Evolutionary conservation across 345 rosid genomes (phyloP), one percentile per base, ranked within the genome.

Genomic region (Arabis hirsuta): DNA sequence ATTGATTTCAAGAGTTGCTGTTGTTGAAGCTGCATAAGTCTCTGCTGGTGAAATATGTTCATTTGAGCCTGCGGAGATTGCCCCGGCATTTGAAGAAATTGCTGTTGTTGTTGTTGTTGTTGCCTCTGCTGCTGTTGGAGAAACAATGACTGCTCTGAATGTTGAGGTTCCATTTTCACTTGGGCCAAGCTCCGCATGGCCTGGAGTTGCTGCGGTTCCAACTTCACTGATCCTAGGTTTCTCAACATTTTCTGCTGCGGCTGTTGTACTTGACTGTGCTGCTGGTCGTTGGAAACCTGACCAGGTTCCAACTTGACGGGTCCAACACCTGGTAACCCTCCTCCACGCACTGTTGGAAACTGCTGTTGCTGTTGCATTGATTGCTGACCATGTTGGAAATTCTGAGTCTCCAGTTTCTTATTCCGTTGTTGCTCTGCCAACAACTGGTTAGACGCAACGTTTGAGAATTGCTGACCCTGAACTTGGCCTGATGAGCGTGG

Each of bases 61-160:
- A 96, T 78, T 38, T 86, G 98, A 6, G 90, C 88, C 55, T 87
- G 98, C 7, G 95, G 82, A 73, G 97, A 77, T 76, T 88, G 98
- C 79, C 99, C 84, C 3, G 95, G 81, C 91, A 96, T 81, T 47
- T 86, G 89, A 73, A 90, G 85, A 57, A 88, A 80, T 41, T 92
- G 98, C 57, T 84, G 91, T n/a, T 87, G 93, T 12, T 84, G 94
- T 11, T 83, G n/a, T n/a, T n/a, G 96, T 26, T 87, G 91, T 22
- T 85, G 88, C 3, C 81, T 81, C 12, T 83, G 92, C 31, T 89
- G 98, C 20, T 90, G 97, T 63, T 88, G 99, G 64, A 88, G 79
- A 81, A 84, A 86, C 79, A 87, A 65, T 5, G 98, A 81, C 54
- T 85, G 89, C 60, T 87, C 98, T 9, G 98, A 82, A 69, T 84